These are phyloP conservation scores for Hypoxylon perforatum DNA, from an alignment of 495 filamentous ascomycete species.

Conservation along the genomic window DNA sequence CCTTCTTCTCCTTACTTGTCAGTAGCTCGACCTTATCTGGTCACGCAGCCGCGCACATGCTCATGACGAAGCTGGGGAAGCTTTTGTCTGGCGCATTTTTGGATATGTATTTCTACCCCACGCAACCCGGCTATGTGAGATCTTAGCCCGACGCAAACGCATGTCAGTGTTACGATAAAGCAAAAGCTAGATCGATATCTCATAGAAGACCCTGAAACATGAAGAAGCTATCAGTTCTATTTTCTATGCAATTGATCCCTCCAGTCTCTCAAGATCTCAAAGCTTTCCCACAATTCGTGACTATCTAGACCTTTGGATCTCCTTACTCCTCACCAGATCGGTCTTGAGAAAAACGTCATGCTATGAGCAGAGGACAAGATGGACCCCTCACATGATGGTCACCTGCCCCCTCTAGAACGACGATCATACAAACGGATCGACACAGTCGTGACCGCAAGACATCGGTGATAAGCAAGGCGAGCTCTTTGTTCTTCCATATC, in stretches of 20 bases:
- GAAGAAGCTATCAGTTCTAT: too few species aligned
- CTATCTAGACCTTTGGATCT: neutral
- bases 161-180: too few species aligned
- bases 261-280: too few species aligned
- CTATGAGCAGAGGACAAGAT: slow-evolving; percentile 2
- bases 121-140: too few species aligned
- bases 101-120: too few species aligned
- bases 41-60: neutral
- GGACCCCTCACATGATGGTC: slow-evolving; percentile 12
- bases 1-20: neutral
- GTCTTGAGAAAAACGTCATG: slow-evolving; percentile 18
- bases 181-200: too few species aligned
- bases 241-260: too few species aligned
- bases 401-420: slow-evolving; percentile 26
- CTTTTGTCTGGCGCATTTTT: too few species aligned
- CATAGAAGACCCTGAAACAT: too few species aligned
- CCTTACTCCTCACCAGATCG: neutral
- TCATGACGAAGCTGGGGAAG: too few species aligned
- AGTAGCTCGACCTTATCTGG: neutral
- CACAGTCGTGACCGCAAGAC: neutral
- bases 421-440: slow-evolving; percentile 8
- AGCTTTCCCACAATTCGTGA: neutral
- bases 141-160: too few species aligned
- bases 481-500: neutral
- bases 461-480: slow-evolving; percentile 4